These are phyloP conservation scores for Entomortierella chlamydospora DNA, from an alignment of 192 early-diverging fungal genomes.

Conservation along the genomic window DNA sequence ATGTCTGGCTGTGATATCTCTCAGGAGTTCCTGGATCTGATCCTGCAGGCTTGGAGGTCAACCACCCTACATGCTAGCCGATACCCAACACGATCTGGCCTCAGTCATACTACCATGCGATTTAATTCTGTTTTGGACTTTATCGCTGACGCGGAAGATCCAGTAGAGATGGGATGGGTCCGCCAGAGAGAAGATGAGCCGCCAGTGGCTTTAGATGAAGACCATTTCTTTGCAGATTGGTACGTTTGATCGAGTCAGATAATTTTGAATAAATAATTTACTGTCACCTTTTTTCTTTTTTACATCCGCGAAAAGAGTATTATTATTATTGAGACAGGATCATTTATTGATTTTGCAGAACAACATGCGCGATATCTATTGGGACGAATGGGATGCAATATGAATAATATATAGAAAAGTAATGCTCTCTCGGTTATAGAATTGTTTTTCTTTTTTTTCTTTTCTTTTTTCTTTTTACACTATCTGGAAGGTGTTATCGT, in stretches of 20 bases:
- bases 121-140: constrained; percentile 44
- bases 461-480: no score
- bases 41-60: constrained; percentile 40
- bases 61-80: background rate
- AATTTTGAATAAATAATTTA: background rate
- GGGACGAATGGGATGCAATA: background rate
- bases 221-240: constrained; percentile 54
- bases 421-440: no score
- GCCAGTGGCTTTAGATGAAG: constrained; percentile 39
- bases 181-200: constrained; percentile 51
- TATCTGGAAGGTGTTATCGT: no score
- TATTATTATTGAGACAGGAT: no score
- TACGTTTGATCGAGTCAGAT: constrained; percentile 8
- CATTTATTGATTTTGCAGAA: background rate
- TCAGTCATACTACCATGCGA: background rate
- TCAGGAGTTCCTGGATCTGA: constrained; percentile 49
- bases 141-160: constrained; percentile 31
- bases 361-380: background rate
- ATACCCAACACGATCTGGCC: background rate
- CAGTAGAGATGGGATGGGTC: constrained; percentile 53
- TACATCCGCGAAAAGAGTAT: no score
- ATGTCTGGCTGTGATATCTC: constrained; percentile 47
- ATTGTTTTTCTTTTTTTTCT: no score
- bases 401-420: background rate
- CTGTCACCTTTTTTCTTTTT: no score